Evolutionary conservation across 2,329 filamentous ascomycete species (phyloP), one percentile per base, ranked within the genome.

Genomic region (Colletotrichum truncatum): DNA sequence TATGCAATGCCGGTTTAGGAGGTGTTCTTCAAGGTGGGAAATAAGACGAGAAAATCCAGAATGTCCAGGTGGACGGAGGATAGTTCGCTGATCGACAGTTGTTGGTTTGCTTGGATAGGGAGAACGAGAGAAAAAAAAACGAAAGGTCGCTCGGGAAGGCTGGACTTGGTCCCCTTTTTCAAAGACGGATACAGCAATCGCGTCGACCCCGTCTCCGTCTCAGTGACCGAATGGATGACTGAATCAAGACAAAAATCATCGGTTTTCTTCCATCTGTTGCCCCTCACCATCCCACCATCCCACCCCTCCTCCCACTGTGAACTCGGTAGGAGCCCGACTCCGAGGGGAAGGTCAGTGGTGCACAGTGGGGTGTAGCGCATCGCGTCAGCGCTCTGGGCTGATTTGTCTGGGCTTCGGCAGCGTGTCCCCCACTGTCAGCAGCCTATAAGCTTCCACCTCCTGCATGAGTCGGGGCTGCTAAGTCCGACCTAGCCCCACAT

Each of bases 231-330:
- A 58, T 28, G 26, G 12, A 58, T 38, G 61, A 61, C 61, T 61
- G 61, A 61, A 54, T 53, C 60, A 30, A 64, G 55, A 46, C 55
- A 48, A 48, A 11, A 64, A 48, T 54, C 39, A 28, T 61, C 12
- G 38, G 12, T 32, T 46, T 64, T 34, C 23, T 32, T 39, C 21
- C 46, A 36, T 25, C n/a, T n/a, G n/a, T 34, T 21, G 14, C 32
- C 49, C 38, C 57, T 34, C 55, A 48, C 43, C 48, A 65, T 62
- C 62, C 56, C 41, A 54, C 48, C 51, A 45, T 52, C 48, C 25
- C 41, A 54, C 48, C 38, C 61, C 55, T 64, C 55, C 46, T 60
- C 55, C n/a, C 36, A 46, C 56, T 28, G 56, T 23, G 45, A 56
- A 57, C 43, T 57, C 59, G 52, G 52, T 34, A 46, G 55, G 23